Evolutionary conservation across 2,329 filamentous ascomycete genomes (phyloP).

Genomic region (Alternaria hordeiaustralica): DNA sequence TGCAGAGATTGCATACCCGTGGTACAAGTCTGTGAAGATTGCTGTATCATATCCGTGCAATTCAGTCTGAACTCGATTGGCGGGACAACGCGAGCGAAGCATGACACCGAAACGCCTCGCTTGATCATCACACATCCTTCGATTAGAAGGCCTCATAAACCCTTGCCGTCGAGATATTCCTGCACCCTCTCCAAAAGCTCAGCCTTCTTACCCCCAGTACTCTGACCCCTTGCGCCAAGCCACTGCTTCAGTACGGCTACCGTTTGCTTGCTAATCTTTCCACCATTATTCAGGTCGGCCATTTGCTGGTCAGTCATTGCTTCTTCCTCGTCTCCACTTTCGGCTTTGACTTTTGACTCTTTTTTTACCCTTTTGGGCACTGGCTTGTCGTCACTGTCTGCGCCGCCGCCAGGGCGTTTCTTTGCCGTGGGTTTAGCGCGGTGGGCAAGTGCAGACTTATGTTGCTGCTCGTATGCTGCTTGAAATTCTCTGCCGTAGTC

Average conservation of each 20-base stretch:
- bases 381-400: constrained; percentile 22
- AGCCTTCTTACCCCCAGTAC: constrained; percentile 43
- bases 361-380: constrained; percentile 36
- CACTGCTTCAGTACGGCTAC: constrained; percentile 45
- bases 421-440: constrained; percentile 46
- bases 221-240: constrained; percentile 31
- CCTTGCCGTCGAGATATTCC: not conserved
- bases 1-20: not conserved
- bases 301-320: constrained; percentile 54
- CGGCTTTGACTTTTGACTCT: constrained; percentile 32
- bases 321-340: constrained; percentile 25
- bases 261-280: constrained; percentile 52
- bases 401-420: constrained; percentile 51
- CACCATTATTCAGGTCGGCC: constrained; percentile 52
- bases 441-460: constrained; percentile 50
- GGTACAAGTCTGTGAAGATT: not conserved
- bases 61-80: not conserved
- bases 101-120: not conserved
- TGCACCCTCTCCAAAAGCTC: not conserved
- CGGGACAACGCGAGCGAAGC: not conserved
- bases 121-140: not conserved
- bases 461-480: constrained; percentile 57
- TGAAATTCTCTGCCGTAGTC: constrained; percentile 77
- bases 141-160: not conserved
- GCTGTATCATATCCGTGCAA: not conserved